These are phyloP conservation scores for Tuber indicum DNA, from an alignment of 495 filamentous ascomycete species.

Conservation along the genomic window DNA sequence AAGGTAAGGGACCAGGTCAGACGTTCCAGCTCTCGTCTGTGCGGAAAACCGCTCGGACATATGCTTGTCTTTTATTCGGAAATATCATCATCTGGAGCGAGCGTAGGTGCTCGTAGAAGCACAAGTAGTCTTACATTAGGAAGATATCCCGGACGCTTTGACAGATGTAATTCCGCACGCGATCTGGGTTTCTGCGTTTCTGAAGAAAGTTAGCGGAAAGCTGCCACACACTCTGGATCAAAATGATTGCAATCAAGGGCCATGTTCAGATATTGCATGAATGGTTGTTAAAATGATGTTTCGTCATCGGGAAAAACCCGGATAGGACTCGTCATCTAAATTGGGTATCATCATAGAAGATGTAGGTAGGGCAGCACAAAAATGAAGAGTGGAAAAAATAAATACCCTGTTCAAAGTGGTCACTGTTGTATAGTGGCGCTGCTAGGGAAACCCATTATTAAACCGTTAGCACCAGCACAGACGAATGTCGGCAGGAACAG, in stretches of 20 bases:
- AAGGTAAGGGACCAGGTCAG: constrained; percentile 36
- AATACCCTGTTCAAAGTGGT: constrained; percentile 12
- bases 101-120: constrained; percentile 9
- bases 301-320: constrained; percentile 72
- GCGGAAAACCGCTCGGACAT: constrained; percentile 66
- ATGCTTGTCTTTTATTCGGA: constrained; percentile 73
- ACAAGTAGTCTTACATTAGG: constrained; percentile 19
- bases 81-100: constrained; percentile 55
- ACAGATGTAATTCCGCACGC: not conserved
- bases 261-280: constrained; percentile 64
- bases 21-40: constrained; percentile 56
- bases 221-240: constrained; percentile 6
- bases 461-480: constrained; percentile 13
- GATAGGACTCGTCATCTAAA: constrained; percentile 85
- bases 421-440: not conserved
- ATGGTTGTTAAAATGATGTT: constrained; percentile 64
- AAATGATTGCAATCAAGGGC: constrained; percentile 13
- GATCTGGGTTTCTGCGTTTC: not conserved
- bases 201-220: constrained; percentile 19
- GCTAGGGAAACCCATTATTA: not conserved
- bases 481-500: not conserved
- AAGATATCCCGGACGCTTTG: not conserved
- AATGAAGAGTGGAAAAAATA: not conserved
- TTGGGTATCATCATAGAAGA: constrained; percentile 57
- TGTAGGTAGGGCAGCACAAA: constrained; percentile 12